A percentile compares a stretch with the other conserved stretches of the same genome.
phyloP scores from a whole-genome alignment of 2,329 filamentous ascomycete species.

The Sclerotiophoma versabilis region DNA sequence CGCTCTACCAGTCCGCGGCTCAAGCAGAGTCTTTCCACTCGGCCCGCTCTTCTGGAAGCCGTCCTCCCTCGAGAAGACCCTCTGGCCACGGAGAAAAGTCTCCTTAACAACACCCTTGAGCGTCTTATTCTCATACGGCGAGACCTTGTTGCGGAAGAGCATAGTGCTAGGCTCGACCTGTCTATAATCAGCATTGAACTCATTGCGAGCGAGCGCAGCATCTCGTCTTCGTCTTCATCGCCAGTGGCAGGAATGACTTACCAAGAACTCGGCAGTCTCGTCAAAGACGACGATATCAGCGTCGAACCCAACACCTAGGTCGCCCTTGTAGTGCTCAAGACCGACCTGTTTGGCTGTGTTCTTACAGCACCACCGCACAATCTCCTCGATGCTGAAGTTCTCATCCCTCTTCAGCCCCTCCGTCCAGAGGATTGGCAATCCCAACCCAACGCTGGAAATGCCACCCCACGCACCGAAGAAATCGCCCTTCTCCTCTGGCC shows the following conservation, averaged over 20 bases:
- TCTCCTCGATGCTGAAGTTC: conserved; percentile 71
- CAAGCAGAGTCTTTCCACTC: conserved; percentile 59
- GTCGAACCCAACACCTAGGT: conserved; percentile 80
- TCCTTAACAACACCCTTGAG: conserved; percentile 81
- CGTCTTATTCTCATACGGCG: conserved; percentile 82
- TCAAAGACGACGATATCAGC: conserved; percentile 94
- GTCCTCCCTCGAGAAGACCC: conserved; percentile 74
- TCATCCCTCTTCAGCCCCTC: conserved; percentile 68
- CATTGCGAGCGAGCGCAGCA: too few species aligned
- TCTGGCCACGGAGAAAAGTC: conserved; percentile 82
- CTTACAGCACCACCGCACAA: conserved; percentile 83
- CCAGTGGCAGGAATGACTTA: conserved; percentile 57
- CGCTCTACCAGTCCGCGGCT: conserved; percentile 49
- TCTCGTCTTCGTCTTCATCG: too few species aligned
- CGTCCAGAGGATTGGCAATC: conserved; percentile 88
- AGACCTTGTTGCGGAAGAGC: conserved; percentile 94
- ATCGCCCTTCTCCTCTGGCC: conserved; percentile 68
- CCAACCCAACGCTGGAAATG: conserved; percentile 91
- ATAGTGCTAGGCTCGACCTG: conserved; percentile 71
- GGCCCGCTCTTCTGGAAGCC: conserved; percentile 67
- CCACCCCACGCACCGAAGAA: conserved; percentile 98
- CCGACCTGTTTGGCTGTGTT: conserved; percentile 92
- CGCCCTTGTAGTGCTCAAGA: conserved; percentile 80
- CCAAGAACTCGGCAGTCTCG: conserved; percentile 77
- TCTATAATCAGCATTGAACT: neutral